Evolutionary conservation across 306 rosid genomes (phyloP), one percentile per base, ranked within the genome.

Genomic region (Pyrus betulifolia): DNA sequence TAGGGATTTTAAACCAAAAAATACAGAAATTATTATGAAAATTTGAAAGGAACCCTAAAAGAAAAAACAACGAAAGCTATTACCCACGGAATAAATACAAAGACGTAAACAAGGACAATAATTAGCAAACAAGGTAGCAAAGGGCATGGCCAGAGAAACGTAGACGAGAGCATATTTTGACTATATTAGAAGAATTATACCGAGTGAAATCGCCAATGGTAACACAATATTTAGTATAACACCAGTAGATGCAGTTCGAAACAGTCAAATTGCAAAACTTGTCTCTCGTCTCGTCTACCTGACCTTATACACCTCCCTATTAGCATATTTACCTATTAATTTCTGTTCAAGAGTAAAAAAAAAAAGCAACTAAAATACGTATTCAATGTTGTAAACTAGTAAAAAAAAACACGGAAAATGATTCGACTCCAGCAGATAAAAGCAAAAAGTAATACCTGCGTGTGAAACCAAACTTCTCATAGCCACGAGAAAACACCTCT

Each of bases 401-500:
- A 13, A 15, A 62, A 25, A 25, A 57, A 67, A 14, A 7, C 18
- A 46, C 25, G 59, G 69, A 74, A 68, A 51, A 21, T 4, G 46
- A 13, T 61, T 7, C 19, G 14, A 51, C 23, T 62, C 30, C 23
- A 9, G 28, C 52, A 33, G 65, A 69, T 35, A 33, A 42, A 69
- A 74, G 76, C 59, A 18, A 71, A 65, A 71, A 23, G 46, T 35
- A 60, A 67, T 87, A 96, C 99, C 99, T 91, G 88, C 93, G 88
- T 23, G 79, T 80, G 89, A 96, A 96, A 66, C 99, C 99, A 81
- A 88, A 88, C 49, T 88, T 91, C 86, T 96, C 98, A 75, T 93
- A 96, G 81, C 97, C 98, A 74, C 98, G 96, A 69, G 99, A 96
- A 85, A 96, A 96, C 68, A 82, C 83, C 85, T 96, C 99, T 79